A percentile compares a stretch with the other conserved stretches of the same genome.
Conservation (phyloP, 2,329 filamentous ascomycete species). For the Gremmenia infestans region DNA sequence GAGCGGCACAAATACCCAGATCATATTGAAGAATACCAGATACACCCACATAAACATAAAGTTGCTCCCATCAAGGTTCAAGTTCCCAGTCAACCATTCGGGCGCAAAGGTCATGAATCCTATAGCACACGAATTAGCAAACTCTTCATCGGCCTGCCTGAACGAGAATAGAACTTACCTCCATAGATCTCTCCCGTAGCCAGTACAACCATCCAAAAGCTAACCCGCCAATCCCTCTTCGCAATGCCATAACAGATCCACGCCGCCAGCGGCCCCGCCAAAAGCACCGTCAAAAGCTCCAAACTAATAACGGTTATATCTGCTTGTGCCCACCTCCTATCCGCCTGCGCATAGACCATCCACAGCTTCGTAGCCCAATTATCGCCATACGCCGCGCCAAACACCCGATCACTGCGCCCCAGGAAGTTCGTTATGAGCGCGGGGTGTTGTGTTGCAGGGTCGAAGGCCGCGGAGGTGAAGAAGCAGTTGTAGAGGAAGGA, state of each 20-base stretch:
- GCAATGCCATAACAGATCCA: slow-evolving; percentile 58
- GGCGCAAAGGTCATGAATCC: slow-evolving; percentile 69
- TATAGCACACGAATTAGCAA: slow-evolving; percentile 23
- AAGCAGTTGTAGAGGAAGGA: slow-evolving; percentile 93
- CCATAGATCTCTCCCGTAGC: slow-evolving; percentile 64
- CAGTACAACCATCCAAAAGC: slow-evolving; percentile 59
- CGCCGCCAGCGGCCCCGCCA: slow-evolving; percentile 55
- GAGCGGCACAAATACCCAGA: slow-evolving; percentile 61
- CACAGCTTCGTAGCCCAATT: slow-evolving; percentile 55
- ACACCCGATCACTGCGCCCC: slow-evolving; percentile 43
- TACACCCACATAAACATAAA: slow-evolving; percentile 61
- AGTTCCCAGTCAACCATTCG: slow-evolving; percentile 59
- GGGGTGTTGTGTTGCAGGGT: slow-evolving; percentile 34
- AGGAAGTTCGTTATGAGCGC: slow-evolving; percentile 41
- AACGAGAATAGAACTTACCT: slow-evolving; percentile 35
- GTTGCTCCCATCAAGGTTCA: slow-evolving; percentile 60
- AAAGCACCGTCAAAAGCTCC: slow-evolving; percentile 60
- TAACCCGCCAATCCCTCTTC: slow-evolving; percentile 48
- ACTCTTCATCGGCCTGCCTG: background rate
- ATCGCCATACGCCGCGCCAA: slow-evolving; percentile 50
- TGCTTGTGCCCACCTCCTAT: slow-evolving; percentile 57
- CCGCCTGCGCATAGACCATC: slow-evolving; percentile 65
- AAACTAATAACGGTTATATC: slow-evolving; percentile 59
- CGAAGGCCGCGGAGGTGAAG: slow-evolving; percentile 54
- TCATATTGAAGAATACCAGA: slow-evolving; percentile 62